Evolutionary conservation across 1,139 yeast genomes (phyloP), one percentile per base, ranked within the genome.

Genomic region (Candida anutae): DNA sequence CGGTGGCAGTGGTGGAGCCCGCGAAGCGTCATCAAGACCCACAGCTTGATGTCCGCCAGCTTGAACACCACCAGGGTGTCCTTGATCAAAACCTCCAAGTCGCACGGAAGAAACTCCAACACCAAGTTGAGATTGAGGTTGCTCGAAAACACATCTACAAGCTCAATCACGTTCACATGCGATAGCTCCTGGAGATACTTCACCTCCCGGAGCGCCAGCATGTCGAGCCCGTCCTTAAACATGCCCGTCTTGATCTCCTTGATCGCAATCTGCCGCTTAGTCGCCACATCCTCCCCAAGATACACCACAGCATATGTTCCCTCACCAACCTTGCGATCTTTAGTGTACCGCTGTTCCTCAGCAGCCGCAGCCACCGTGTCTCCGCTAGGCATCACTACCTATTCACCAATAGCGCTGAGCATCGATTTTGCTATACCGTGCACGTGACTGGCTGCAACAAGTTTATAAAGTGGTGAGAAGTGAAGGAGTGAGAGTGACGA

Each of bases 271-370:
- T 68, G 65, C 30, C 90, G 58, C 12, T 62, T 57, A 8, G 77
- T 66, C 22, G 73, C 56, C 15, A 69, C 44, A 42, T 77, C 79
- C 33, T 69, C 70, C 1, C 95, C 97, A 12, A 90, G 66, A 47
- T 82, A 90, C 3, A 93, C 99, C 33, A 88, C 94, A 25, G 98
- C 99, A 63, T 90, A 93, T 1, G 99, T 93, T 57, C 99, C 99
- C 59, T 93, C 99, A 49, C 98, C 98, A 16, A 90, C 96, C 51
- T 88, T 88, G 42, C 73, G 75, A 35, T 84, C 94, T 53, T 64
- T 66, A 22, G 69, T 53, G 42, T 66, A 66, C 30, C 13, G 8
- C 16, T 13, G 15, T 13, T 22, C 24, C 16, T 13, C 15, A 8
- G 16, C 13, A 8, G 19, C n/a, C n/a, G n/a, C n/a, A n/a, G n/a